Evolutionary conservation across 768 basidiomycete species (phyloP).

Genomic region (Phaeolepiota aurea): DNA sequence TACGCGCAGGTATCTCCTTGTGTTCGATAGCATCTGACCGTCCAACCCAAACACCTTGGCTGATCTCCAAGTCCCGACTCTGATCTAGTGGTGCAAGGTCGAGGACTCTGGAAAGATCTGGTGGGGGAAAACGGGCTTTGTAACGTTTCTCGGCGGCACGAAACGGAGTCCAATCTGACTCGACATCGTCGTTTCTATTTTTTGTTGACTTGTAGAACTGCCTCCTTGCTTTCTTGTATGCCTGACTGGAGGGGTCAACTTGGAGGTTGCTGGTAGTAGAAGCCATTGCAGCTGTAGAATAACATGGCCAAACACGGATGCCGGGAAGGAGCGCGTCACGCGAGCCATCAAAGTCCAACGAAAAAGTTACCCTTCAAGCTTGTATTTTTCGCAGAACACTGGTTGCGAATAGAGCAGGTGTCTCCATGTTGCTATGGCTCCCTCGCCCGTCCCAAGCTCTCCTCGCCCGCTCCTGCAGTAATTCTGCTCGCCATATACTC

Average conservation of each 20-base stretch:
- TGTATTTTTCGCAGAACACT: not conserved
- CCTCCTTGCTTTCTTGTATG: slow-evolving; percentile 52
- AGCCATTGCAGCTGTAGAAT: slow-evolving; percentile 14
- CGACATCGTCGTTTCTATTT: slow-evolving; percentile 34
- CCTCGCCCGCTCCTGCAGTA: slow-evolving; percentile 30
- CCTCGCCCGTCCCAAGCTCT: slow-evolving; percentile 44
- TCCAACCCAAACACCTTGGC: slow-evolving; percentile 40
- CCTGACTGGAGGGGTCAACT: slow-evolving; percentile 32
- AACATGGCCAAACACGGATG: slow-evolving; percentile 20
- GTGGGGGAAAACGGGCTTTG: slow-evolving; percentile 74
- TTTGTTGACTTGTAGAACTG: slow-evolving; percentile 54
- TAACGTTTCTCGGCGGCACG: slow-evolving; percentile 72
- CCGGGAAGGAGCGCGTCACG: not conserved
- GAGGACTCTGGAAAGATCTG: slow-evolving; percentile 59
- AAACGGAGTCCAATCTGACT: slow-evolving; percentile 66
- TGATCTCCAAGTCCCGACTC: slow-evolving; percentile 29
- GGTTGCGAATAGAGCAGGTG: not conserved
- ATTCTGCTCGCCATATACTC: slow-evolving; percentile 15
- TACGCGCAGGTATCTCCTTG: slow-evolving; percentile 17
- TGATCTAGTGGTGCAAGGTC: slow-evolving; percentile 51
- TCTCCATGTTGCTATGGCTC: slow-evolving; percentile 80
- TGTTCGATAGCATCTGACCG: slow-evolving; percentile 25
- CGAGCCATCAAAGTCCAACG: not conserved
- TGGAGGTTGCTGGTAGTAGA: slow-evolving; percentile 23
- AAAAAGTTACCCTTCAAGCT: slow-evolving; percentile 2